These are phyloP conservation scores for Xylariomycetidae sp. DNA, from an alignment of 2,329 filamentous ascomycete genomes.

Conservation along the genomic window DNA sequence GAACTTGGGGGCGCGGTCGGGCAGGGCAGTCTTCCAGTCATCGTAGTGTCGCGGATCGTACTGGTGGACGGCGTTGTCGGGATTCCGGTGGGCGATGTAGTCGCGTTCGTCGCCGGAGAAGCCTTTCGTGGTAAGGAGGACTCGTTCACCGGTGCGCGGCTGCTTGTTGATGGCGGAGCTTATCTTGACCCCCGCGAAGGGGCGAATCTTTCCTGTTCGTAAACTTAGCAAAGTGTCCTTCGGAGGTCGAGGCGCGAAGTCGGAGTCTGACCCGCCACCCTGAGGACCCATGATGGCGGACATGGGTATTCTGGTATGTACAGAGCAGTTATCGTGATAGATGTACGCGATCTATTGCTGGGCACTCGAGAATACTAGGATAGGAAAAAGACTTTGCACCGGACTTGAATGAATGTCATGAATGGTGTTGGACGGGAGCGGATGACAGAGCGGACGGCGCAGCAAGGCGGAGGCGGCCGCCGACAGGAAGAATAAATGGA, in stretches of 20 bases:
- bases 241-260: conserved; percentile 21
- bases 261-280: conserved; percentile 9
- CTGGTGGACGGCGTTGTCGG: conserved; percentile 57
- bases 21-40: conserved; percentile 46
- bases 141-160: conserved; percentile 32
- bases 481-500: too few relatives aligned
- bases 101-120: conserved; percentile 57
- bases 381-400: too few relatives aligned
- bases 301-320: not conserved
- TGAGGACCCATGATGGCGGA: conserved; percentile 13
- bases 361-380: too few relatives aligned
- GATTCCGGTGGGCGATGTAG: conserved; percentile 49
- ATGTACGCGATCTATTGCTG: too few relatives aligned
- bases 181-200: conserved; percentile 42
- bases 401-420: too few relatives aligned
- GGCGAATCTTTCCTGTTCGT: conserved; percentile 50
- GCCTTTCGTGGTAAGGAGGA: conserved; percentile 41
- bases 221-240: conserved; percentile 48
- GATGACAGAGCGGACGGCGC: too few relatives aligned
- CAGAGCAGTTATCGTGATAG: too few relatives aligned
- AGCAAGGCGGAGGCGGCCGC: too few relatives aligned
- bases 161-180: conserved; percentile 52
- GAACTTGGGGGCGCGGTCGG: conserved; percentile 43
- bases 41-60: conserved; percentile 54
- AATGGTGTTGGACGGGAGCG: too few relatives aligned